Evolutionary conservation across 1,284 basidiomycete genomes (phyloP).

Genomic region (Ceratobasidium sp.): DNA sequence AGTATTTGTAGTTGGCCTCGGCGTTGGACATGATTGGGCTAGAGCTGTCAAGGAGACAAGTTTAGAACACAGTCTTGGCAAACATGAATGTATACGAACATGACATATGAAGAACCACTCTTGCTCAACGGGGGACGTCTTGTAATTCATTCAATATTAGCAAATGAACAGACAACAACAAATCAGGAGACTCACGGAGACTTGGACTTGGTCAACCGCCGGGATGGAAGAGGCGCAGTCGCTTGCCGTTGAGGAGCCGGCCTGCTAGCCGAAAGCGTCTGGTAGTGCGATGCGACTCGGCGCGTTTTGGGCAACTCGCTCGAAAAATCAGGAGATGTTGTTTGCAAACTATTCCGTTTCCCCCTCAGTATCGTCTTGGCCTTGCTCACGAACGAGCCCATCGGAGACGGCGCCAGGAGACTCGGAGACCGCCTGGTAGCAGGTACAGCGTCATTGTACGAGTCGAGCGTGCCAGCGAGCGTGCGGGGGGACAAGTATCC

Average conservation of each 20-base stretch:
- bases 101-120: conserved; percentile 7
- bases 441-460: background rate
- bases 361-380: conserved; percentile 20
- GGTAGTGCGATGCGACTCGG: background rate
- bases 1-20: conserved; percentile 9
- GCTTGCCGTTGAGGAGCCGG: conserved; percentile 9
- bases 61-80: background rate
- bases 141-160: background rate
- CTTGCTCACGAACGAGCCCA: conserved; percentile 32
- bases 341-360: conserved; percentile 14
- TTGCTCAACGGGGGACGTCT: conserved; percentile 4
- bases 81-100: conserved; percentile 8
- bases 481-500: background rate
- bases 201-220: background rate
- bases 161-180: background rate
- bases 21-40: conserved; percentile 2
- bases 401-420: conserved; percentile 6
- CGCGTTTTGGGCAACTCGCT: background rate
- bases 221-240: conserved; percentile 6
- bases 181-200: background rate
- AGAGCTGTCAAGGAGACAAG: background rate
- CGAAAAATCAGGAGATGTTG: background rate
- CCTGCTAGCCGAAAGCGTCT: background rate
- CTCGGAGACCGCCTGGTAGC: background rate
- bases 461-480: background rate